Evolutionary conservation across 208 protist genomes (phyloP).

Genomic region (Phytomonas sp.): DNA sequence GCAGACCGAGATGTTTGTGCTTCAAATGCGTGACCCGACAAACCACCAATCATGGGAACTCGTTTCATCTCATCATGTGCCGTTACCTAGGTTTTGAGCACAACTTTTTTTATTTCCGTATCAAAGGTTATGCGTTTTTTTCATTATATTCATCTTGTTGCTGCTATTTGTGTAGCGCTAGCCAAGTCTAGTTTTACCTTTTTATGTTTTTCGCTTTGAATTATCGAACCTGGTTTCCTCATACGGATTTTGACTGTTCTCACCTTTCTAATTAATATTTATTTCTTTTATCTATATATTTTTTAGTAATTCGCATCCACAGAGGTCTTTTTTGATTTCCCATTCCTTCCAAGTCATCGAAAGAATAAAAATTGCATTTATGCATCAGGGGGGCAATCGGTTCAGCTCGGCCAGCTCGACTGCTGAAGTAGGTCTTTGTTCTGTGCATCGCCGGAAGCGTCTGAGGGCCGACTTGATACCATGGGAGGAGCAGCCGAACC

Average conservation of each 20-base stretch:
- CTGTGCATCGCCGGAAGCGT: conserved; percentile 51
- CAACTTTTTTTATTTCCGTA: background rate
- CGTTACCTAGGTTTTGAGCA: background rate
- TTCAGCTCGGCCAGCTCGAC: background rate
- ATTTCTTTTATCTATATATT: background rate
- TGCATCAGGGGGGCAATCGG: background rate
- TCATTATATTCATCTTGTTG: background rate
- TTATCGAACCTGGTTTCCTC: background rate
- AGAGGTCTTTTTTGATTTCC: background rate
- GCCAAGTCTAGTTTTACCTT: background rate
- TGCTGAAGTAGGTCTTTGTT: conserved; percentile 8
- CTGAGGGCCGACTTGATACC: conserved; percentile 51
- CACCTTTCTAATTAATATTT: too few relatives aligned
- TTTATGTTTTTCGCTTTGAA: background rate
- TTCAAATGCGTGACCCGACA: conserved; percentile 65
- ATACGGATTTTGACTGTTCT: too few relatives aligned
- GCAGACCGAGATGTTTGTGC: conserved; percentile 34
- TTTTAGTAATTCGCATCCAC: background rate
- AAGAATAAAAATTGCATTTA: background rate
- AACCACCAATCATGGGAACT: conserved; percentile 76
- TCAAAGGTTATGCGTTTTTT: background rate
- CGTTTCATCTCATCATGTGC: conserved; percentile 13
- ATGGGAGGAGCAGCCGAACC: conserved; percentile 34
- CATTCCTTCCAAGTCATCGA: background rate
- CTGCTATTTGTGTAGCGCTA: background rate